Percentiles rank a stretch among this genome's conserved stretches.
Evolutionary conservation across 352 stramenopile species (phyloP).

Genomic region (Phytophthora megakarya): DNA sequence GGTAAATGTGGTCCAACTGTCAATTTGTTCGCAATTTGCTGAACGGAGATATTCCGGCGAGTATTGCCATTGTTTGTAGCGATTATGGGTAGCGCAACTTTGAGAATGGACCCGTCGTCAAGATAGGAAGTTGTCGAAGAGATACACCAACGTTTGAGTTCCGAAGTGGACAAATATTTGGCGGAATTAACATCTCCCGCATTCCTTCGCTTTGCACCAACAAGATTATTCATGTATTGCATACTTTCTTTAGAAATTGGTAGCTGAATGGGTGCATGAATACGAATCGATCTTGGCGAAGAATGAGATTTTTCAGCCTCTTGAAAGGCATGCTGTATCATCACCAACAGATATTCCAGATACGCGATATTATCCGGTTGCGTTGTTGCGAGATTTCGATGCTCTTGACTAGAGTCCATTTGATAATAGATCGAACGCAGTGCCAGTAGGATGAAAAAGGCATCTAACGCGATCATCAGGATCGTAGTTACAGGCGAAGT

Average conservation of each 20-base stretch:
- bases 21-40: not conserved
- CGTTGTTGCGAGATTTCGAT: not conserved
- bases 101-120: not conserved
- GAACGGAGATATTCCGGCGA: not conserved
- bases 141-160: too few species aligned
- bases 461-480: constrained; percentile 24
- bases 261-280: constrained; percentile 9
- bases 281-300: not conserved
- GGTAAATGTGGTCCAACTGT: not conserved
- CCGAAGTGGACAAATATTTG: not conserved
- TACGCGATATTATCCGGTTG: not conserved
- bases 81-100: not conserved
- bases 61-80: not conserved
- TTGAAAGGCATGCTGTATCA: not conserved
- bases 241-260: constrained; percentile 16
- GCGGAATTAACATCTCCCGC: not conserved
- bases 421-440: constrained; percentile 24
- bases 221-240: constrained; percentile 6
- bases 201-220: not conserved
- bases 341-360: not conserved
- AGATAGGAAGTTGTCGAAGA: too few species aligned
- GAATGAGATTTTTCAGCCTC: not conserved
- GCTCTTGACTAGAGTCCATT: not conserved
- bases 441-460: constrained; percentile 11
- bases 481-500: constrained; percentile 20